These are phyloP conservation scores for Nemophila menziesii DNA, from an alignment of 257 asterid genomes.

Conservation along the genomic window DNA sequence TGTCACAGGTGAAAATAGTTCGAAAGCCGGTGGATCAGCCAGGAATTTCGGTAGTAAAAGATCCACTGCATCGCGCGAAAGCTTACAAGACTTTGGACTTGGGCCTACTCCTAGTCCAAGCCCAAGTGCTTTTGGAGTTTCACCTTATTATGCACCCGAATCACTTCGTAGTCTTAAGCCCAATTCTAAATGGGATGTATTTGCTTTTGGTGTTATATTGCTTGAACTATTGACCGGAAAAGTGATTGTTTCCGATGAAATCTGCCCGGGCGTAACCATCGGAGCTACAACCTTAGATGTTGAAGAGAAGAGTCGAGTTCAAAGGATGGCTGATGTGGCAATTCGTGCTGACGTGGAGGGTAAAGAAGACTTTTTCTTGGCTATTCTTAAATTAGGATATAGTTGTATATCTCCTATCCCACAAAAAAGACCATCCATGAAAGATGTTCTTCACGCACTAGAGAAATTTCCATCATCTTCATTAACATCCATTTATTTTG, in stretches of 20 bases:
- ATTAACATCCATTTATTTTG: constrained; percentile 27
- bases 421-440: constrained; percentile 84
- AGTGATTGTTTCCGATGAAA: constrained; percentile 55
- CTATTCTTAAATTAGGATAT: constrained; percentile 56
- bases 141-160: constrained; percentile 86
- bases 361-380: constrained; percentile 62
- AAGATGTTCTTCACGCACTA: constrained; percentile 69
- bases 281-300: constrained; percentile 25
- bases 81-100: constrained; percentile 45
- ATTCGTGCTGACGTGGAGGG: constrained; percentile 85
- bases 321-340: constrained; percentile 62
- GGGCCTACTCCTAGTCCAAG: constrained; percentile 85
- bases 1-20: constrained; percentile 44
- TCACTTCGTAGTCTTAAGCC: constrained; percentile 87
- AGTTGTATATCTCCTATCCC: constrained; percentile 55
- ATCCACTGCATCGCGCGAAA: constrained; percentile 74
- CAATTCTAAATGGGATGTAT: constrained; percentile 82
- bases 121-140: constrained; percentile 55
- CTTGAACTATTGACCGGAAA: constrained; percentile 69
- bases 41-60: constrained; percentile 80
- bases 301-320: constrained; percentile 41
- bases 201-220: constrained; percentile 61
- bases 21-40: constrained; percentile 61
- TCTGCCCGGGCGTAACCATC: constrained; percentile 26
- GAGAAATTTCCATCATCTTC: constrained; percentile 54